Conservation (phyloP, 768 basidiomycete species). For the Lactarius psammicola region DNA sequence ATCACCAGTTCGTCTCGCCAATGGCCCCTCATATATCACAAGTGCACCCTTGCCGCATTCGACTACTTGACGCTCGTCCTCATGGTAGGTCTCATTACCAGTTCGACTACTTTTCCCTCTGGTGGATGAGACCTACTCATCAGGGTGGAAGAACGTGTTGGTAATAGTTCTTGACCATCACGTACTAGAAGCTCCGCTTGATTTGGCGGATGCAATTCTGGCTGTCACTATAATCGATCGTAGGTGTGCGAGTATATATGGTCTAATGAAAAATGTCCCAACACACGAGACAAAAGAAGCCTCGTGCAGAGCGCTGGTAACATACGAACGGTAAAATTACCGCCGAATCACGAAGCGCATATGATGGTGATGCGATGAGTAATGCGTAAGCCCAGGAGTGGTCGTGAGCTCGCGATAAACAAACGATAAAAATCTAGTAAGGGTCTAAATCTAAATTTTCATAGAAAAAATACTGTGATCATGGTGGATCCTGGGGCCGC, state of each 20-base stretch:
- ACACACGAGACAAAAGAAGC: neutral
- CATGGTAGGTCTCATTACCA: neutral
- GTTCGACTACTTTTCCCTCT: neutral
- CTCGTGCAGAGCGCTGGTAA: neutral
- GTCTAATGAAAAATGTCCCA: neutral
- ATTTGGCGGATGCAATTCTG: neutral
- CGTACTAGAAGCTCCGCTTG: neutral
- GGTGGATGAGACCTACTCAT: too few relatives aligned
- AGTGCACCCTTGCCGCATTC: neutral
- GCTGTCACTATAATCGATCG: slow-evolving; percentile 7
- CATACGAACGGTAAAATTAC: neutral
- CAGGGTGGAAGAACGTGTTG: too few relatives aligned
- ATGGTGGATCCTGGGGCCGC: neutral
- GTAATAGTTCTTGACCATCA: neutral
- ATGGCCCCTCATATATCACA: neutral
- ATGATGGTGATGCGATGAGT: neutral
- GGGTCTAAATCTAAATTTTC: neutral
- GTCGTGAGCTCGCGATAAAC: neutral
- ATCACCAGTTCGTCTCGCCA: too few relatives aligned
- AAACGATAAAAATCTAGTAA: neutral
- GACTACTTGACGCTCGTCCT: neutral
- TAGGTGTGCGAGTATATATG: neutral
- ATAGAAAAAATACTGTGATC: neutral
- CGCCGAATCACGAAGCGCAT: neutral
- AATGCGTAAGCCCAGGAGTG: slow-evolving; percentile 3